Evolutionary conservation across 208 protist species (phyloP).

Genomic region (Wallacemonas sp.): DNA sequence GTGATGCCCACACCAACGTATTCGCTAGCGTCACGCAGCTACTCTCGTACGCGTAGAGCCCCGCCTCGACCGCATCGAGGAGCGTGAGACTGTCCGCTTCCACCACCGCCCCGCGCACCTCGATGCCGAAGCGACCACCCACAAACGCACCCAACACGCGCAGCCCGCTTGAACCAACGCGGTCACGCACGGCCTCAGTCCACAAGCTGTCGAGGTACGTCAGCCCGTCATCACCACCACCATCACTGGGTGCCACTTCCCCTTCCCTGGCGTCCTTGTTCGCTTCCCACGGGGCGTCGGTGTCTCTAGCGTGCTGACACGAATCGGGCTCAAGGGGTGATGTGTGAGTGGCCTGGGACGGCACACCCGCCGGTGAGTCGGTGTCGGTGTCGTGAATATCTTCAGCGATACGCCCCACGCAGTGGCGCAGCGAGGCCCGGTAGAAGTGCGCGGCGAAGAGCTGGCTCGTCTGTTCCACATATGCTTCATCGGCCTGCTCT

Average conservation of each 20-base stretch:
- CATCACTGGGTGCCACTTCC: neutral
- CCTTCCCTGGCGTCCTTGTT: neutral
- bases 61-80: constrained; percentile 43
- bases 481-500: constrained; percentile 1
- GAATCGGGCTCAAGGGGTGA: no score
- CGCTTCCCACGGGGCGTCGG: neutral
- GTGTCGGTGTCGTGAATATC: neutral
- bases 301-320: neutral
- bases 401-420: neutral
- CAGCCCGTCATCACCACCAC: neutral
- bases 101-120: constrained; percentile 50
- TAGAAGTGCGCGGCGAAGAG: constrained; percentile 1
- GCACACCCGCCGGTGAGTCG: neutral
- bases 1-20: constrained; percentile 44
- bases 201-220: neutral
- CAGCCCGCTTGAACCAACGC: neutral
- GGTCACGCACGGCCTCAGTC: neutral
- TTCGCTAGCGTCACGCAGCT: constrained; percentile 45
- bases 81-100: constrained; percentile 43
- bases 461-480: neutral
- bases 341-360: no score
- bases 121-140: constrained; percentile 63
- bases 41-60: constrained; percentile 63
- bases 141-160: constrained; percentile 21
- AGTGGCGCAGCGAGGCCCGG: neutral